Evolutionary conservation across 2,329 filamentous ascomycete genomes (phyloP), one percentile per base, ranked within the genome.

Genomic region (Trichoderma asperellum): DNA sequence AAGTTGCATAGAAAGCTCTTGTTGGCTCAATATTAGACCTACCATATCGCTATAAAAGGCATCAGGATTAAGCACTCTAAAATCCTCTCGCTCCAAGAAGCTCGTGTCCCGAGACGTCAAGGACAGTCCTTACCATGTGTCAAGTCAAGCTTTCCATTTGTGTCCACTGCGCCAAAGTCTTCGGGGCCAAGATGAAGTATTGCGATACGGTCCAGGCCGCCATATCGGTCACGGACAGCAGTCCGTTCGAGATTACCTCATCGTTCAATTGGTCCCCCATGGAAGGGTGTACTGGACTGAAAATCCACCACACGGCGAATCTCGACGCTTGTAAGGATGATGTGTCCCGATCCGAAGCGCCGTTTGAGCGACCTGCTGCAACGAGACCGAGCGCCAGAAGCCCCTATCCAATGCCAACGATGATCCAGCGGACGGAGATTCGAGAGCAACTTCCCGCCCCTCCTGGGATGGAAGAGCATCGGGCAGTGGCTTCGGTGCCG

Each of bases 181-280:
- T 68, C 29, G 55, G 56, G 52, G 68, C 60, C 43, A 68, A 53
- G 56, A 61, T 70, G 68, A 29, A 60, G 21, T 67, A 70, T 34
- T 68, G 68, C 56, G 62, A 59, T 29, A 56, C 63, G 7, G 57
- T 70, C 63, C 56, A 57, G 21, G 37, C 14, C 8, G 27, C 53
- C 18, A 34, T 70, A 27, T 12, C n/a, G 27, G 47, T 61, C 10
- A 53, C 5, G n/a, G 56, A 68, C 43, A 66, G 43, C 35, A 57
- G 27, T 10, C 63, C 55, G n/a, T 70, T 70, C 35, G 68, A 68
- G 24, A 68, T 70, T 14, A 61, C 27, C 12, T 60, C 53, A 8
- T 70, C 62, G 16, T 61, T 70, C 63, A 70, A 49, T 61, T 70
- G 68, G 68, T 70, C 68, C 24, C 68, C 68, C 11, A 59, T 70